phyloP scores from a whole-genome alignment of 768 basidiomycete species.

The Kwoniella mangroviensis region DNA sequence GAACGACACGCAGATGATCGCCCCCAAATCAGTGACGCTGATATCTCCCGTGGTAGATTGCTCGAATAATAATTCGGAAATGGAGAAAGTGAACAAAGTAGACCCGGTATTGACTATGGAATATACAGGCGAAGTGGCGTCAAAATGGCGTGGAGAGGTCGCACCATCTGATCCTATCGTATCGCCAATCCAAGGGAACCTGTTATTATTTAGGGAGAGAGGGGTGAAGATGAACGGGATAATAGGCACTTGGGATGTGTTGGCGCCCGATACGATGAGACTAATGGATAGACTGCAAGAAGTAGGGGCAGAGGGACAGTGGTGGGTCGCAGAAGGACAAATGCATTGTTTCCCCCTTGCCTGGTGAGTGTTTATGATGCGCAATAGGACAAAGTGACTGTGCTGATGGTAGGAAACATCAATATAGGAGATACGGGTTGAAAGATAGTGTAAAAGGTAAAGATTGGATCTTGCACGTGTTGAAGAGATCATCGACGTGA shows the following conservation, averaged over 20 bases:
- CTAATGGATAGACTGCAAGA: neutral
- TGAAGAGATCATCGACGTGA: neutral
- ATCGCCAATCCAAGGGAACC: neutral
- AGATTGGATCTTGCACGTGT: conserved; percentile 5
- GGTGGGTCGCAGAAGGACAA: conserved; percentile 3
- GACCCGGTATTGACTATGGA: neutral
- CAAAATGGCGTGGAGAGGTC: conserved; percentile 6
- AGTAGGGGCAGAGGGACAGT: neutral
- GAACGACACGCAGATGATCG: neutral
- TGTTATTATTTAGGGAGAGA: neutral
- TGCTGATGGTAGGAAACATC: neutral
- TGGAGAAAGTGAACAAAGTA: neutral
- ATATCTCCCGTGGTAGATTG: conserved; percentile 11
- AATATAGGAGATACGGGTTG: conserved; percentile 4
- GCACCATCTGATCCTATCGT: conserved; percentile 3
- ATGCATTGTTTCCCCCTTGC: conserved; percentile 15
- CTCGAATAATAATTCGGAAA: conserved; percentile 7
- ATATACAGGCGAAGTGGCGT: conserved; percentile 7
- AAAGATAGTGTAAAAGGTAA: conserved; percentile 3
- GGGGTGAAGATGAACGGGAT: conserved; percentile 3
- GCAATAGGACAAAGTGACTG: neutral
- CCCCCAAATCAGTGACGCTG: neutral
- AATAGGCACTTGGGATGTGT: conserved; percentile 13
- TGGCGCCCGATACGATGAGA: conserved; percentile 6
- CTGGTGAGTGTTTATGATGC: neutral